Evolutionary conservation across 2,329 filamentous ascomycete species (phyloP).

Genomic region (Cryphonectria radicalis): DNA sequence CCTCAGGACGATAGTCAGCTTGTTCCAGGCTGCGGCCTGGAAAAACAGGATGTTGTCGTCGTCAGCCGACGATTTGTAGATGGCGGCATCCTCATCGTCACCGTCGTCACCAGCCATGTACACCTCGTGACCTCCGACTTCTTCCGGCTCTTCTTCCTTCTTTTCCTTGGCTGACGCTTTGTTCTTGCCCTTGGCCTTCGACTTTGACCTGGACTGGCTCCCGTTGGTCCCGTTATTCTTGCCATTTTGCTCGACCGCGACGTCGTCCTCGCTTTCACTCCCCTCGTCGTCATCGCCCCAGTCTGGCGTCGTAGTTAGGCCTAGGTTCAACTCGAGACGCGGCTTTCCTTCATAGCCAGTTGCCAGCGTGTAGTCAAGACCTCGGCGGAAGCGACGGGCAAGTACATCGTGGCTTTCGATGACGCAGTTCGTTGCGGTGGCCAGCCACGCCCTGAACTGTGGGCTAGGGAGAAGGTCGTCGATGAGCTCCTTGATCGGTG

Average conservation of each 20-base stretch:
- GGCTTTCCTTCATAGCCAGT: conserved; percentile 79
- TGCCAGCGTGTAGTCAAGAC: conserved; percentile 90
- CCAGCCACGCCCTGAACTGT: conserved; percentile 88
- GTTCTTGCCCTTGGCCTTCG: conserved; percentile 39
- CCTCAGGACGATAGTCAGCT: conserved; percentile 84
- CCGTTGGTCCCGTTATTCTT: conserved; percentile 39
- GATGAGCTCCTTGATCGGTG: conserved; percentile 76
- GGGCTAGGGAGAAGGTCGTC: conserved; percentile 82
- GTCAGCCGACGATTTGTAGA: conserved; percentile 81
- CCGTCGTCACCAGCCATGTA: conserved; percentile 92
- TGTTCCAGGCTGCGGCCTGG: conserved; percentile 79
- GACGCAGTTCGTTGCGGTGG: conserved; percentile 76
- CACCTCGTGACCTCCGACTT: conserved; percentile 80
- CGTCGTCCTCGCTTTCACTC: conserved; percentile 50
- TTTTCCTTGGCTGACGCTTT: conserved; percentile 36
- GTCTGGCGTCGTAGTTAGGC: conserved; percentile 80
- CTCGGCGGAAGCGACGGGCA: conserved; percentile 85
- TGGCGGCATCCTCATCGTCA: conserved; percentile 70
- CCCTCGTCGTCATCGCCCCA: conserved; percentile 77
- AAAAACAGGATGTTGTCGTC: conserved; percentile 73
- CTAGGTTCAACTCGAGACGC: conserved; percentile 84
- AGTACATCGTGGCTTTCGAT: conserved; percentile 76
- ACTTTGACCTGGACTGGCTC: conserved; percentile 40
- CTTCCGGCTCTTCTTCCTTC: conserved; percentile 43
- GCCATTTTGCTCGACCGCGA: conserved; percentile 42